Evolutionary conservation across 2,329 filamentous ascomycete species (phyloP), one percentile per base, ranked within the genome.

Genomic region (Aspergillus transmontanensis): DNA sequence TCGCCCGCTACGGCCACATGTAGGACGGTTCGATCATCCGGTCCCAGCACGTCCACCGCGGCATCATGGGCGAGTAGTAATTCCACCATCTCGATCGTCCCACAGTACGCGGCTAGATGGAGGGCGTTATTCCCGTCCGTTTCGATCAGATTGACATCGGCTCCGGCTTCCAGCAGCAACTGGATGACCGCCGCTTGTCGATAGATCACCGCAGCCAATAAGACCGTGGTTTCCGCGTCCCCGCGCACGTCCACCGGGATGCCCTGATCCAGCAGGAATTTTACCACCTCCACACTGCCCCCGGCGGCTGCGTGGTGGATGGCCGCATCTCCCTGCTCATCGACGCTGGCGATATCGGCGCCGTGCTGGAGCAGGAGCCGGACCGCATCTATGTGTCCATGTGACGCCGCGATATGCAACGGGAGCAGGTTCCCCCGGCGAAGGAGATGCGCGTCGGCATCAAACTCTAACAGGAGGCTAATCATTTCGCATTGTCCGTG

Each of bases 231-330:
- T 12, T 57, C 32, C 4, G 21, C 54, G 12, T 57, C 39, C 19
- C 34, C 34, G 14, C 34, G 34, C 34, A 36, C 14, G 14, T 36
- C 34, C 34, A 36, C 34, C 34, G 34, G 34, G 34, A 60, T 41
- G 1, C 58, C 58, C 2, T 45, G 32, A 1, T 32, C 23, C 34
- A 60, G 16, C 36, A 60, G 12, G 9, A 56, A 45, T 7, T 41
- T 43, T 26, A 60, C 58, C 14, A 60, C 50, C n/a, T 45, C 21
- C 19, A 43, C 58, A 30, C 39, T 51, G 26, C 58, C 58, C 34
- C 19, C 58, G 48, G 23, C 50, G 21, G 39, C 36, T 19, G 58
- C 46, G 50, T 60, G 32, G 32, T 57, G 54, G 54, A 57, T 57
- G 4, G 54, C 21, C 54, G 34, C 21, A 43, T 57, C 54, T 21